A percentile compares a stretch with the other conserved stretches of the same genome.
These are phyloP conservation scores for Cladosporium sp. DNA, from an alignment of 2,329 filamentous ascomycete genomes.

Conservation along the genomic window DNA sequence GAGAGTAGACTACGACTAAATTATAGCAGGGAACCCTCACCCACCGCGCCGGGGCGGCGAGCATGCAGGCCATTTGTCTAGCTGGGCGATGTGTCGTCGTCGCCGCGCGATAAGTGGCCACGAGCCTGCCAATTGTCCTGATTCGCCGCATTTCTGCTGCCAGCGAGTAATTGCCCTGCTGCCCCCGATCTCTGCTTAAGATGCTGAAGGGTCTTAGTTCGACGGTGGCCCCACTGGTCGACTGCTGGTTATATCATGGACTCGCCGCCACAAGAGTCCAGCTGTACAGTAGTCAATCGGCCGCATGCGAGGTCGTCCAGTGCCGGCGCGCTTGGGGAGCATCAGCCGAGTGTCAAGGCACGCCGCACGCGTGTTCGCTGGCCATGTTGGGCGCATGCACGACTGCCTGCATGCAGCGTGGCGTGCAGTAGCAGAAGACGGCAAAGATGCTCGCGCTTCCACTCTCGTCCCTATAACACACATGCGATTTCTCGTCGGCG, in stretches of 20 bases:
- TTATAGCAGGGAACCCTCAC: slow-evolving; percentile 2
- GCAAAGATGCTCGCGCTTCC: background rate
- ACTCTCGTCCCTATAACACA: background rate
- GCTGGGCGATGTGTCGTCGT: background rate
- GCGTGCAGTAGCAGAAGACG: slow-evolving; percentile 6
- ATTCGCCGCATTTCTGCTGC: too few species aligned
- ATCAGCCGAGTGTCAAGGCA: background rate
- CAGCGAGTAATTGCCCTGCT: background rate
- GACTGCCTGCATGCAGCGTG: background rate
- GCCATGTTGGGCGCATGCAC: slow-evolving; percentile 2
- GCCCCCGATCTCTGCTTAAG: background rate
- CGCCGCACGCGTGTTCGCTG: background rate
- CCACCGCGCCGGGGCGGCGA: background rate
- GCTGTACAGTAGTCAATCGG: background rate
- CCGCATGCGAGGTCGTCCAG: background rate
- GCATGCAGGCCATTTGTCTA: background rate
- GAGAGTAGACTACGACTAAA: background rate
- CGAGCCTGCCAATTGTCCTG: background rate
- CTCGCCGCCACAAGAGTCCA: background rate
- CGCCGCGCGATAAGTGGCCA: background rate
- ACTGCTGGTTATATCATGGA: background rate
- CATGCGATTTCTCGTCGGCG: background rate
- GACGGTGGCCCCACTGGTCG: background rate
- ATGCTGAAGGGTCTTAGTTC: background rate
- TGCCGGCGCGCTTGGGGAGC: slow-evolving; percentile 12